Conservation (phyloP, 2,329 filamentous ascomycete species). For the Penicillium nordicum region DNA sequence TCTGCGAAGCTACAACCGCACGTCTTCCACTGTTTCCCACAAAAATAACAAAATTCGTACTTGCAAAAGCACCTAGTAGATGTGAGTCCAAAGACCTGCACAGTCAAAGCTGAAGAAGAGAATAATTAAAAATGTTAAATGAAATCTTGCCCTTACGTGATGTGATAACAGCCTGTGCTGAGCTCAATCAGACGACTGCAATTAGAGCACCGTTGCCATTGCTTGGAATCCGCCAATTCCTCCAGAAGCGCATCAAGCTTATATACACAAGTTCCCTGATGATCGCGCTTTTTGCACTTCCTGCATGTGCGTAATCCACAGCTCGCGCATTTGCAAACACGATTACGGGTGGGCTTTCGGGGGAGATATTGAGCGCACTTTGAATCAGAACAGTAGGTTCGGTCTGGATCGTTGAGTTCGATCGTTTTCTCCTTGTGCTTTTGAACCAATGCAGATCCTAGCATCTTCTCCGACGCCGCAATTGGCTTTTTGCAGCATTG, state of each 20-base stretch:
- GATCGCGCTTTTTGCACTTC: neutral
- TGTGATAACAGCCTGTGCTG: conserved; percentile 1
- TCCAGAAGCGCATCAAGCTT: neutral
- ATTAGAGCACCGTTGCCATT: conserved; percentile 2
- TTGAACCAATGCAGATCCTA: neutral
- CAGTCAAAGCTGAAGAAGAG: neutral
- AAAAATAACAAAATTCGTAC: conserved; percentile 1
- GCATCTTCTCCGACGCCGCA: neutral
- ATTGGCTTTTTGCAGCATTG: neutral
- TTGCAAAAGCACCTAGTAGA: conserved; percentile 1
- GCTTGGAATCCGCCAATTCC: neutral
- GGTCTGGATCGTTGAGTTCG: neutral
- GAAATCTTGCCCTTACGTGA: neutral
- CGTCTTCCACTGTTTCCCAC: neutral
- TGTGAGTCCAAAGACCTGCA: neutral
- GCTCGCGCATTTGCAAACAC: neutral
- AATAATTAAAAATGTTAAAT: neutral
- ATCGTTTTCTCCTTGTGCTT: neutral
- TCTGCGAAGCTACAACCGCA: neutral
- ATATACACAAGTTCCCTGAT: neutral
- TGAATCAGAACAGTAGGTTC: conserved; percentile 1
- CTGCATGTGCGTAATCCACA: conserved; percentile 2
- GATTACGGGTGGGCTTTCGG: neutral
- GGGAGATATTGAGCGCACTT: neutral
- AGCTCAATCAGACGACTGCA: conserved; percentile 6